Evolutionary conservation across 108 stramenopile genomes (phyloP), one percentile per base, ranked within the genome.

Genomic region (Nannochloropsis gaditana): DNA sequence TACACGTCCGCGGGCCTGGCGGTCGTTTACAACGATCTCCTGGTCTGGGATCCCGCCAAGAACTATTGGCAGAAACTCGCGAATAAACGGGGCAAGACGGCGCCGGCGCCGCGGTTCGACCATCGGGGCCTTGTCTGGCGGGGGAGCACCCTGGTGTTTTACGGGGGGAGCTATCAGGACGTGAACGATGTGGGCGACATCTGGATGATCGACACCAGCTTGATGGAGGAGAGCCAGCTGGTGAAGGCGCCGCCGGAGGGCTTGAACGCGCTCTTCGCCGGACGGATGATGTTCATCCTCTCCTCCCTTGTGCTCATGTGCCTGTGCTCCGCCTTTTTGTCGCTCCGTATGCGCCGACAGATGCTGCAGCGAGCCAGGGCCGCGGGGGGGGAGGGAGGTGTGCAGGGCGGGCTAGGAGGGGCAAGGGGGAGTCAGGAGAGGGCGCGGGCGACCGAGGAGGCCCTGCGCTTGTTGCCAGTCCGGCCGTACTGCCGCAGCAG

Each of bases 281-380:
- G 59, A 73, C 59, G 59, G 59, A 73, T 73, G 59, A 73, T 73
- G 59, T 73, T 73, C 59, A 73, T 73, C n/a, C n/a, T 73, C 19
- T 73, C 59, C 19, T n/a, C 19, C 59, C n/a, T 73, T 15, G 59
- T 73, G 8, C 59, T 73, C n/a, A 73, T 73, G 59, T 73, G 59
- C n/a, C 15, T 73, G 59, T 73, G 59, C 59, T 73, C 59, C 4
- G 59, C 59, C 15, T 73, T 73, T n/a, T 73, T 73, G 59, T 73
- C 59, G 59, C n/a, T 73, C 19, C 15, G 59, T n/a, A 73, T 73
- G 59, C 15, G 59, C 15, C 15, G 59, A 6, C 59, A 73, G 59
- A 73, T 73, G 59, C n/a, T 73, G 59, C 59, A n/a, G 5, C 15
- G 59, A n/a, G 59, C 59, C 15, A 15, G 59, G 3, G 59, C 19